Conservation (phyloP, 2,329 filamentous ascomycete species). For the Bisporella sp. region DNA sequence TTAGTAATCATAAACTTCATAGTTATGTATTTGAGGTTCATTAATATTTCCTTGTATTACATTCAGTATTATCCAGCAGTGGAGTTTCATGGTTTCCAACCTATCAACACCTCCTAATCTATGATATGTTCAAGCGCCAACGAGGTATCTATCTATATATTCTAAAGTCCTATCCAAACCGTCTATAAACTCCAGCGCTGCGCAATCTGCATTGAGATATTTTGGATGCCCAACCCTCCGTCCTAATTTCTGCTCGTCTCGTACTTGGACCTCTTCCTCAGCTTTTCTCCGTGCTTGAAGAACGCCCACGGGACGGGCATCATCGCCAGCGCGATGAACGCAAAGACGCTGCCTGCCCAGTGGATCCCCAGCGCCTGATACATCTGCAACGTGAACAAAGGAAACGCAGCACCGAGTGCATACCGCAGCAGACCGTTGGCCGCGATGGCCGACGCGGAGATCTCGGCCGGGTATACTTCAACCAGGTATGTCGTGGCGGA, state of each 20-base stretch:
- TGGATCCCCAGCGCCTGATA: conserved; percentile 32
- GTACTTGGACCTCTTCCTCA: neutral
- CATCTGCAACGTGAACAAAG: conserved; percentile 39
- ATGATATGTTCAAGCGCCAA: too few species aligned
- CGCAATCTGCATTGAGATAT: too few species aligned
- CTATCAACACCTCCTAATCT: too few species aligned
- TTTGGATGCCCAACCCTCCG: too few species aligned
- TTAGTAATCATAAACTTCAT: too few species aligned
- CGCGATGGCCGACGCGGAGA: conserved; percentile 20
- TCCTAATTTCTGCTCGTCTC: neutral
- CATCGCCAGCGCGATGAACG: conserved; percentile 33
- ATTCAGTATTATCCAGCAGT: too few species aligned
- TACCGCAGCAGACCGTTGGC: conserved; percentile 24
- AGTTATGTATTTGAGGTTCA: too few species aligned
- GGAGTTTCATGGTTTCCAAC: too few species aligned
- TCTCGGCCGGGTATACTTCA: conserved; percentile 18
- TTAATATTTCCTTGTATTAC: too few species aligned
- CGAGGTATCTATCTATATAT: too few species aligned
- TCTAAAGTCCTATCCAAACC: too few species aligned
- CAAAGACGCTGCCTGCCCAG: conserved; percentile 37
- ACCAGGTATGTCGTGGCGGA: conserved; percentile 20
- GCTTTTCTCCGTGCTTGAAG: conserved; percentile 13
- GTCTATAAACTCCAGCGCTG: too few species aligned
- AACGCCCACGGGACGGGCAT: conserved; percentile 39
- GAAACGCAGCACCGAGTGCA: conserved; percentile 20